Percentiles rank a stretch among this genome's conserved stretches.
phyloP scores from a whole-genome alignment of 2,329 filamentous ascomycete genomes.

The Aureobasidium sp. region DNA sequence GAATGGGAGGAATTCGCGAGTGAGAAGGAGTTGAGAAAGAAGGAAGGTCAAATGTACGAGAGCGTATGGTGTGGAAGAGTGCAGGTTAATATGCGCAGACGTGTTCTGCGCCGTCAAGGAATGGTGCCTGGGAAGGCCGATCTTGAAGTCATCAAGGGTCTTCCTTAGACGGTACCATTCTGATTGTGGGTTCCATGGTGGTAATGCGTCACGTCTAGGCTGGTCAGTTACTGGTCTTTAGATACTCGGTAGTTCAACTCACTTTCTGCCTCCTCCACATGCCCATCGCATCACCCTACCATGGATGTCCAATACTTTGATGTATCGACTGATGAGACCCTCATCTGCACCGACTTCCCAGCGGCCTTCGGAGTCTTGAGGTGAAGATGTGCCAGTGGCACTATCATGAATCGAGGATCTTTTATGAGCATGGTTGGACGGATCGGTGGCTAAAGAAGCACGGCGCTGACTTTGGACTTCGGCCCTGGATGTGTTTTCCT shows the following conservation, averaged over 20 bases:
- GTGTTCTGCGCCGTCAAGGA: conserved; percentile 56
- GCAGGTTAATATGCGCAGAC: conserved; percentile 57
- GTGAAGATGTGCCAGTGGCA: not conserved
- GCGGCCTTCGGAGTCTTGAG: conserved; percentile 36
- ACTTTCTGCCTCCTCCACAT: conserved; percentile 52
- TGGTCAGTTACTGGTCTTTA: conserved; percentile 27
- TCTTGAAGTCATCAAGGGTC: conserved; percentile 48
- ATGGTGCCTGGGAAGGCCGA: conserved; percentile 49
- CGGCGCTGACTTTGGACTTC: conserved; percentile 39
- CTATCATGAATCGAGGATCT: conserved; percentile 14
- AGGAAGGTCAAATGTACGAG: conserved; percentile 60
- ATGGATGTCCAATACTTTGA: conserved; percentile 49
- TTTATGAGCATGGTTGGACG: conserved; percentile 15
- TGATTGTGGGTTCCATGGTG: conserved; percentile 55
- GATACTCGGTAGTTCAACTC: conserved; percentile 18
- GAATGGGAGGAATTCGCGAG: conserved; percentile 62
- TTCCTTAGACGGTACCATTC: conserved; percentile 49
- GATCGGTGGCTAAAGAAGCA: conserved; percentile 36
- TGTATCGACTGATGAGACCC: conserved; percentile 43
- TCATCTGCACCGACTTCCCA: conserved; percentile 48
- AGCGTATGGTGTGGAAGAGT: conserved; percentile 57
- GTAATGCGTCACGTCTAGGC: conserved; percentile 45
- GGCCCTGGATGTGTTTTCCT: conserved; percentile 30
- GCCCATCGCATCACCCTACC: conserved; percentile 52
- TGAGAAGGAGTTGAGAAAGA: conserved; percentile 60